Evolutionary conservation across 345 rosid genomes (phyloP).

Genomic region (Eucalyptus dawsonii): DNA sequence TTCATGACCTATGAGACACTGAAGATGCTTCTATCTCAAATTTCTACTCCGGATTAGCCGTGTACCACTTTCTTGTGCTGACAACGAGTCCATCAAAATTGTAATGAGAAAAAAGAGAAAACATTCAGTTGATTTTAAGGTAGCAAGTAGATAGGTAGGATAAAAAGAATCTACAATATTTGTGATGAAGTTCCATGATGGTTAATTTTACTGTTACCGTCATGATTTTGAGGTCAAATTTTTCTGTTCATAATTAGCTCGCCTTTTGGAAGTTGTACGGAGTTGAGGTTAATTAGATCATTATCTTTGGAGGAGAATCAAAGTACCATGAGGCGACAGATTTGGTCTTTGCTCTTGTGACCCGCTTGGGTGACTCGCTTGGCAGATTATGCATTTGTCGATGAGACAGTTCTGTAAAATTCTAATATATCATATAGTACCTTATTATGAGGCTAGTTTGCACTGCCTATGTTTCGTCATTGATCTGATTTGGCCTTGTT

Average conservation of each 20-base stretch:
- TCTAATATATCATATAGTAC: neutral
- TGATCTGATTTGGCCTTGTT: neutral
- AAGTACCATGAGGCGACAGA: neutral
- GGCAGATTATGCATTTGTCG: neutral
- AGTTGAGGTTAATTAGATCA: neutral
- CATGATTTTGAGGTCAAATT: neutral
- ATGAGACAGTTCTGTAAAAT: neutral
- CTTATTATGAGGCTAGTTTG: neutral
- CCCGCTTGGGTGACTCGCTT: neutral
- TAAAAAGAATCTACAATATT: neutral
- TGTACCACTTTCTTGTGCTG: neutral
- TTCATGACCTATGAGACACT: constrained; percentile 85
- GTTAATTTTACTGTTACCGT: constrained; percentile 43
- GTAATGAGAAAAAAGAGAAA: neutral
- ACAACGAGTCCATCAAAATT: neutral
- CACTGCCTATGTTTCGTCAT: neutral
- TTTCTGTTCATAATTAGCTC: constrained; percentile 17
- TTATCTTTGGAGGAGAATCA: neutral
- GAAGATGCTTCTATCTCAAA: constrained; percentile 34
- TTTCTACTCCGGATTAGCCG: constrained; percentile 14
- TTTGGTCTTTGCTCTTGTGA: neutral
- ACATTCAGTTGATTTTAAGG: neutral
- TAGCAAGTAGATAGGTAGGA: neutral
- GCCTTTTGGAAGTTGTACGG: neutral
- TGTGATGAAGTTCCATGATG: constrained; percentile 6